Conservation (phyloP, 1,139 yeast species). For the Kodamaea suecica region DNA sequence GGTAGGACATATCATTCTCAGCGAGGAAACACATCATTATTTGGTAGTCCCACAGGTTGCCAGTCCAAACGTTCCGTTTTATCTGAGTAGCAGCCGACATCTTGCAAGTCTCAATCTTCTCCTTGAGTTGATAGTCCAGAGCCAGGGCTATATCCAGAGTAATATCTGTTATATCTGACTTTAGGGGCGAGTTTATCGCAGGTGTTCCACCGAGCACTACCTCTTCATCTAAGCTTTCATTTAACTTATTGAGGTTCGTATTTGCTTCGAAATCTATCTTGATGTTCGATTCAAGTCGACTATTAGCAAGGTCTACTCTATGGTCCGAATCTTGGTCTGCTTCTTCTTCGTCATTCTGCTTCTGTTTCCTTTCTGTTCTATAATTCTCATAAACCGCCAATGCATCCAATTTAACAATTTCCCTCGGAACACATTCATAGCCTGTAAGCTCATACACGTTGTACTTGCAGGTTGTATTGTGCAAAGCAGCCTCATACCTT, state of each 20-base stretch:
- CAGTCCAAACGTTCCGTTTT: conserved; percentile 63
- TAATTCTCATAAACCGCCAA: conserved; percentile 4
- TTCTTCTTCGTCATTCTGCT: too few relatives aligned
- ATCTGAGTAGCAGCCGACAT: conserved; percentile 79
- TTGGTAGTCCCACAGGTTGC: conserved; percentile 60
- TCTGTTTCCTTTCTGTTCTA: too few relatives aligned
- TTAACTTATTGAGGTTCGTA: not conserved
- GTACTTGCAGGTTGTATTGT: conserved; percentile 9
- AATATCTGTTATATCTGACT: conserved; percentile 1
- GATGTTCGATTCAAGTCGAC: too few relatives aligned
- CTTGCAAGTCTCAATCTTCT: conserved; percentile 73
- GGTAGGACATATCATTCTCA: conserved; percentile 12
- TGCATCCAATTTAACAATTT: conserved; percentile 6
- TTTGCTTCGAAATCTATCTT: not conserved
- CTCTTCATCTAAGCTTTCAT: not conserved
- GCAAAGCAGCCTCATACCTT: conserved; percentile 24
- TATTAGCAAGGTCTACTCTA: too few relatives aligned
- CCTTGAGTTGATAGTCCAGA: conserved; percentile 62
- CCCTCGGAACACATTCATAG: conserved; percentile 2
- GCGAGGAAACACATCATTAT: conserved; percentile 30
- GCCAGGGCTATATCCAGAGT: conserved; percentile 14
- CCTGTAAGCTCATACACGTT: conserved; percentile 20
- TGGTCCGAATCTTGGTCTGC: too few relatives aligned
- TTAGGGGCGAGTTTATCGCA: not conserved
- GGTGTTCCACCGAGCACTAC: not conserved